A percentile compares a stretch with the other conserved stretches of the same genome.
phyloP scores from a whole-genome alignment of 1,284 basidiomycete species.

The Coniophora puteana region DNA sequence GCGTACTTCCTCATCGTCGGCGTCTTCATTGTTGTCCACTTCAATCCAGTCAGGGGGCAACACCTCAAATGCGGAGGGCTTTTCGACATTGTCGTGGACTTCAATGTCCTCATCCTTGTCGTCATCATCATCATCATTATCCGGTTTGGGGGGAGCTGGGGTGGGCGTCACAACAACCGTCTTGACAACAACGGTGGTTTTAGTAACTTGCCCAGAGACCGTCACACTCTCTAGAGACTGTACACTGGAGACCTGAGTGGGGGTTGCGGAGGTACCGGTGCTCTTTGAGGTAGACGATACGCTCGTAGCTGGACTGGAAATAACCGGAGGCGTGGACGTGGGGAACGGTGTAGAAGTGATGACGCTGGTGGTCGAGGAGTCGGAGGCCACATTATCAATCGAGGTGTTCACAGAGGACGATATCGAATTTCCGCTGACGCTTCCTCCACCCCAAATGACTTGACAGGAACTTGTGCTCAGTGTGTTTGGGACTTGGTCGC shows the following conservation, averaged over 20 bases:
- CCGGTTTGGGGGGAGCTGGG: too few relatives aligned
- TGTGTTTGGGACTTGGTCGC: conserved; percentile 49
- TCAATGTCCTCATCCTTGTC: conserved; percentile 11
- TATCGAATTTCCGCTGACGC: conserved; percentile 11
- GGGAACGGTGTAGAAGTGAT: too few relatives aligned
- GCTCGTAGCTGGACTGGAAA: background rate
- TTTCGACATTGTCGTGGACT: conserved; percentile 7
- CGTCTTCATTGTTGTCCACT: conserved; percentile 13
- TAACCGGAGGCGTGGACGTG: background rate
- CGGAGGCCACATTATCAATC: background rate
- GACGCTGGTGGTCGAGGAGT: background rate
- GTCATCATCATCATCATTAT: conserved; percentile 18
- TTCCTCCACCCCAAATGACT: conserved; percentile 49
- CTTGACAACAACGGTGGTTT: conserved; percentile 10
- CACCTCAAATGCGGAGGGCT: background rate
- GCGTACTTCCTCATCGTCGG: too few relatives aligned
- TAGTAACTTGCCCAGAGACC: too few relatives aligned
- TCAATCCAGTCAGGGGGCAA: background rate
- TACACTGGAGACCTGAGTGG: too few relatives aligned
- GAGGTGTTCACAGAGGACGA: background rate
- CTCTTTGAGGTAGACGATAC: background rate
- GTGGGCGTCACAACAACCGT: conserved; percentile 12
- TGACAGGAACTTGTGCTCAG: conserved; percentile 46
- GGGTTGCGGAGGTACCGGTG: background rate
- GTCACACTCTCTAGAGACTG: too few relatives aligned